phyloP scores from a whole-genome alignment of 176 grass and related monocot species.

The Lolium perenne region DNA sequence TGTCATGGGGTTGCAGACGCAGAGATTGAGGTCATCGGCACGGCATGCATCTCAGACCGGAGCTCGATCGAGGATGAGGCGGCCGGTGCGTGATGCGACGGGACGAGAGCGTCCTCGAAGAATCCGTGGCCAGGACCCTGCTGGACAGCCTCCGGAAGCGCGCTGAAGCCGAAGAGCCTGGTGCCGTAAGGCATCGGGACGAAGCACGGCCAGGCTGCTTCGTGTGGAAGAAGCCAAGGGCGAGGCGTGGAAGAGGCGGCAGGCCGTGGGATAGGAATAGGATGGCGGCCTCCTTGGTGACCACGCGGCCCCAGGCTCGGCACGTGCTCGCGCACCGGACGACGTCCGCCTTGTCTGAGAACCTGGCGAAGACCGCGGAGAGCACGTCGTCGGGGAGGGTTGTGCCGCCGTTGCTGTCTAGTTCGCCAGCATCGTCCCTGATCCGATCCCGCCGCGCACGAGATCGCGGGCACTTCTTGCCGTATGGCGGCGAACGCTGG shows the following conservation, averaged over 20 bases:
- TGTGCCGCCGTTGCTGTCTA: not conserved
- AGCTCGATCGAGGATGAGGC: not conserved
- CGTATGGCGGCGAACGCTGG: not conserved
- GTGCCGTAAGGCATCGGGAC: not conserved
- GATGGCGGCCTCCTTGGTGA: slow-evolving; percentile 12
- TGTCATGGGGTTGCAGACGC: not conserved
- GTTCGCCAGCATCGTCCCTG: not conserved
- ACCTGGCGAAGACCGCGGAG: not conserved
- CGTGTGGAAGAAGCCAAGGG: slow-evolving; percentile 7
- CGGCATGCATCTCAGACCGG: not conserved
- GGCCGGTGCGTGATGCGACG: not conserved
- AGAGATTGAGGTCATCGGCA: not conserved
- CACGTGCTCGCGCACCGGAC: slow-evolving; percentile 22
- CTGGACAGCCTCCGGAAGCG: no score
- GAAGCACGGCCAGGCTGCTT: not conserved
- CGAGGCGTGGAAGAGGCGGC: not conserved
- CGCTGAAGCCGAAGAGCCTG: not conserved
- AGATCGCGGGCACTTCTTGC: not conserved
- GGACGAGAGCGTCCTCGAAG: not conserved
- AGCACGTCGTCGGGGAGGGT: not conserved
- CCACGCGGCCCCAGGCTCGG: not conserved
- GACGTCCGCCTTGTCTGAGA: not conserved
- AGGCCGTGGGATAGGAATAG: not conserved
- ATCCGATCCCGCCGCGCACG: not conserved
- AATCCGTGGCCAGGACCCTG: no score